phyloP scores from a whole-genome alignment of 2,329 filamentous ascomycete genomes.

The Xylaria sp. region DNA sequence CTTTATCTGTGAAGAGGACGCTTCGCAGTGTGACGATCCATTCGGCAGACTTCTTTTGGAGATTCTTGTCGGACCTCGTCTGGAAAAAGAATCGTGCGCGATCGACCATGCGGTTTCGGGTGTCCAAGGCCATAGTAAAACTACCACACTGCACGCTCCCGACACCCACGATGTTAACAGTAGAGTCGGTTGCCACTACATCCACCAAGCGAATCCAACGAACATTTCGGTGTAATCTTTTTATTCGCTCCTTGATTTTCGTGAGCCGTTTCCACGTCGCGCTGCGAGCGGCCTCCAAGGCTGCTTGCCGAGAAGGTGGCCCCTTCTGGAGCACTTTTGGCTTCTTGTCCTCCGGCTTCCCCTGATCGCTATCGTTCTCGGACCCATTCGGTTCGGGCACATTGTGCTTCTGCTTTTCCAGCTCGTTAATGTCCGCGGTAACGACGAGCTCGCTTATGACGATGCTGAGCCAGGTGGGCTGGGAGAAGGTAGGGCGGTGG shows the following conservation, averaged over 20 bases:
- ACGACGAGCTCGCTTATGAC: slow-evolving; percentile 84
- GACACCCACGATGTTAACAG: slow-evolving; percentile 75
- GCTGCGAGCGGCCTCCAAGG: slow-evolving; percentile 52
- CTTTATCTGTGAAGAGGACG: slow-evolving; percentile 84
- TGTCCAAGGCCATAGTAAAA: slow-evolving; percentile 86
- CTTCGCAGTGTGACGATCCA: slow-evolving; percentile 90
- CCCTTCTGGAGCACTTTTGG: slow-evolving; percentile 33
- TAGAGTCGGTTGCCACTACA: slow-evolving; percentile 79
- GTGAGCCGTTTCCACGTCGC: slow-evolving; percentile 82
- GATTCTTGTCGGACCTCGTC: slow-evolving; percentile 63
- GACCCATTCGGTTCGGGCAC: slow-evolving; percentile 36
- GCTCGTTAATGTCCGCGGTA: slow-evolving; percentile 73
- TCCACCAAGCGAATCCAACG: slow-evolving; percentile 90
- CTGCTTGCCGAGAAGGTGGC: slow-evolving; percentile 34
- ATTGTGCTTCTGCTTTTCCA: slow-evolving; percentile 54
- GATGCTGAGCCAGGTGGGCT: slow-evolving; percentile 94
- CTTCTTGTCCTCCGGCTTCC: slow-evolving; percentile 22
- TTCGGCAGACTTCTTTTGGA: slow-evolving; percentile 76
- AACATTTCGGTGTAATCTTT: slow-evolving; percentile 82
- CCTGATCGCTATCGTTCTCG: slow-evolving; percentile 29
- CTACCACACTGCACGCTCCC: slow-evolving; percentile 84
- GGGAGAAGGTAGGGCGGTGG: slow-evolving; percentile 93
- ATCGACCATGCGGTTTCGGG: slow-evolving; percentile 87
- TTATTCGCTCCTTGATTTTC: slow-evolving; percentile 80
- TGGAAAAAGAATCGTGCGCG: slow-evolving; percentile 87